Conservation (phyloP, 176 grass and related monocot genomes). For the Canna indica region DNA sequence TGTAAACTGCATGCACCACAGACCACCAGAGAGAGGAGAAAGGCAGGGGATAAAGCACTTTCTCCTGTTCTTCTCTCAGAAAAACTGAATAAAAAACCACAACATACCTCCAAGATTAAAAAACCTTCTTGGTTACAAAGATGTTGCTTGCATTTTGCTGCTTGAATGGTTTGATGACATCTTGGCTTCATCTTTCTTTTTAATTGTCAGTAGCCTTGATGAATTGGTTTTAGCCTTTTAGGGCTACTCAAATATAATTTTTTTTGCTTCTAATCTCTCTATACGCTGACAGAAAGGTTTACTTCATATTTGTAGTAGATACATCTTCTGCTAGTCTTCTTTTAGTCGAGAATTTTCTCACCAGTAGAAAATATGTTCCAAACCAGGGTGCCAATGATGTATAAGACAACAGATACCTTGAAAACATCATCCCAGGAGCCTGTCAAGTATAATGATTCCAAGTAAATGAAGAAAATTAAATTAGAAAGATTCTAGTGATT, state of each 20-base stretch:
- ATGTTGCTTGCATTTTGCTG: not conserved
- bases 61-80: not conserved
- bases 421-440: conserved; percentile 96
- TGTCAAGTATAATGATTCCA: conserved; percentile 24
- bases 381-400: conserved; percentile 75
- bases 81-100: not conserved
- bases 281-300: not conserved
- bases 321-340: not conserved
- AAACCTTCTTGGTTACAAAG: no score
- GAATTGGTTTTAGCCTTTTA: not conserved
- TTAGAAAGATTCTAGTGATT: not conserved
- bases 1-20: not conserved
- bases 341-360: conserved; percentile 75
- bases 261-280: not conserved
- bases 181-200: not conserved
- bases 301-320: not conserved
- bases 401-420: conserved; percentile 64
- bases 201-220: not conserved
- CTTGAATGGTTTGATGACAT: not conserved
- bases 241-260: not conserved
- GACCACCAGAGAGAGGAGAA: not conserved
- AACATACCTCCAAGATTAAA: not conserved
- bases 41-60: not conserved
- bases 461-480: not conserved
- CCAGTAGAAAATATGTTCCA: conserved; percentile 93